These are phyloP conservation scores for Choricystis sp. DNA, from an alignment of 139 green algal species.

Conservation along the genomic window DNA sequence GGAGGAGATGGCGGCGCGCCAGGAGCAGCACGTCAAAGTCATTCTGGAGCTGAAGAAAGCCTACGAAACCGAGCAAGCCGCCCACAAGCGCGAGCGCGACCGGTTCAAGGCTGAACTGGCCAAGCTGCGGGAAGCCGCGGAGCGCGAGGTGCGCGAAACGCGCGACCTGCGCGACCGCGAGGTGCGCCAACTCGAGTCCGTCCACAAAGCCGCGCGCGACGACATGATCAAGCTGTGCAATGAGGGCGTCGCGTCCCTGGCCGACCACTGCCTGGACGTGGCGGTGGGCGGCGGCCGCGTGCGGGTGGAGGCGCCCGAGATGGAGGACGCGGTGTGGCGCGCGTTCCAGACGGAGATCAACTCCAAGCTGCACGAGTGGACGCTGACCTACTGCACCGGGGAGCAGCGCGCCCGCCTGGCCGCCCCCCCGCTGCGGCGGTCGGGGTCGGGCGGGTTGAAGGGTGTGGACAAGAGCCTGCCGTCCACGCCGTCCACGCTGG, in stretches of 20 bases:
- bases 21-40: neutral
- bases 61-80: neutral
- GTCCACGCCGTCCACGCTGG: neutral
- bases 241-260: neutral
- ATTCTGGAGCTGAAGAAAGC: neutral
- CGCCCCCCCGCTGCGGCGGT: too few relatives aligned
- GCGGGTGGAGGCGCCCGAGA: neutral
- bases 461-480: neutral
- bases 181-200: neutral
- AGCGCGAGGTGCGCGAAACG: neutral
- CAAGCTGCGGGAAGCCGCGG: neutral
- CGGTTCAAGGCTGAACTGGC: neutral
- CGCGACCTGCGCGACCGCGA: neutral
- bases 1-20: neutral
- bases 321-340: neutral
- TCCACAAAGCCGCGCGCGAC: neutral
- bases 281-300: neutral
- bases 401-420: neutral
- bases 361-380: neutral
- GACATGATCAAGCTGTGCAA: neutral
- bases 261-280: neutral
- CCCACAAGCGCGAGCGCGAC: neutral
- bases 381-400: neutral
- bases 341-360: neutral
- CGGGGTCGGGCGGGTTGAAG: neutral